Evolutionary conservation across 331 rosid genomes (phyloP).

Genomic region (Phaseolus coccineus): DNA sequence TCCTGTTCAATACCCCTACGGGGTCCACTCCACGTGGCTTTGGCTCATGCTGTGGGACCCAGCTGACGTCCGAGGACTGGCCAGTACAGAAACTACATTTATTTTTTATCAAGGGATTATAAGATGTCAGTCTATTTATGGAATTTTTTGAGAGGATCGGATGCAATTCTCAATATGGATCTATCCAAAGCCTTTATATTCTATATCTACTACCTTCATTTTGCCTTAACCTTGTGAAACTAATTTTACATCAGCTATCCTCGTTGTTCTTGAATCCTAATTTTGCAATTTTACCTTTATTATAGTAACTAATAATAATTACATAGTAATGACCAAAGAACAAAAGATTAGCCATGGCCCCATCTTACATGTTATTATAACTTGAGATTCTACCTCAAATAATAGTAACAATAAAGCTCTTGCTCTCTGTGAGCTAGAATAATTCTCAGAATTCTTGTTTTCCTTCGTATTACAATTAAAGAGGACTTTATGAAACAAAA

Average conservation of each 20-base stretch:
- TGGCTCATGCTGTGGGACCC: no score
- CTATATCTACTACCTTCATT: no score
- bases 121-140: background rate
- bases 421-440: background rate
- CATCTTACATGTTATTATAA: conserved; percentile 3
- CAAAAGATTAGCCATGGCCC: background rate
- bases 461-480: no score
- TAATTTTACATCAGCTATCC: no score
- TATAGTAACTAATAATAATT: background rate
- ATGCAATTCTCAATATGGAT: background rate
- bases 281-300: background rate
- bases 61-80: no score
- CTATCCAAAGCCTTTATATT: background rate
- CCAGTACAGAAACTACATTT: background rate
- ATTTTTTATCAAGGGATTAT: background rate
- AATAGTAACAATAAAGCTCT: background rate
- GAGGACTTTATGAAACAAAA: no score
- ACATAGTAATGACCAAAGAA: conserved; percentile 7
- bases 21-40: no score
- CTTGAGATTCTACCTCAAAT: background rate
- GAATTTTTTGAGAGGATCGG: background rate
- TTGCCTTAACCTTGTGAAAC: no score
- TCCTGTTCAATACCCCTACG: no score
- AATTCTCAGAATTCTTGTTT: background rate
- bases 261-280: no score